Evolutionary conservation across 1,284 basidiomycete genomes (phyloP), one percentile per base, ranked within the genome.

Genomic region (Volvariella volvacea): DNA sequence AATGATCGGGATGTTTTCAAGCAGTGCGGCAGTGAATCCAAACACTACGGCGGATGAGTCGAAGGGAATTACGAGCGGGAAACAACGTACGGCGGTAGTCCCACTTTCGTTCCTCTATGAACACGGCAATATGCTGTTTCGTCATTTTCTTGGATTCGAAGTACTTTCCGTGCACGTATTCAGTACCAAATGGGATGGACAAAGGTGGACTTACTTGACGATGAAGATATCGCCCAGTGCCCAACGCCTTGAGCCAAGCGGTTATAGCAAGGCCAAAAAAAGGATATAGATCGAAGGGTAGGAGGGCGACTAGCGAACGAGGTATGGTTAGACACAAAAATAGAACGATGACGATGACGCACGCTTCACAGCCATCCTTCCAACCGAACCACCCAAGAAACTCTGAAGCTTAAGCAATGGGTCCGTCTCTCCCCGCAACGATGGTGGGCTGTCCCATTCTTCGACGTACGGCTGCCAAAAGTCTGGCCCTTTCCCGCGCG

Each of bases 401-500:
- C 68, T 64, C 56, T 74, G 53, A 15, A 59, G 51, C 39, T 45
- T 52, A 45, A 58, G 53, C 46, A 50, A 56, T 39, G 39, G 52
- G 16, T 67, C 25, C 25, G 25, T 39, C 64, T 55, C 20, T 67
- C 60, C 2, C 55, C 52, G 1, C 12, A 70, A 51, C 1, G 39
- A 46, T 0, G 90, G 89, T 0, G 89, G 89, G 3, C 68, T 55
- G 15, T 83, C 74, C 87, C 85, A 92, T 64, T 93, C 91, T 56
- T 94, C 90, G 2, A 91, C 79, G 52, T 94, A 94, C 0, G 85
- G 80, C 49, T 75, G 71, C 88, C 88, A 93, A 66, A 92, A 93
- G n/a, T 86, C 80, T 0, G 72, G 64, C 0, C 80, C 78, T 56
- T 93, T 93, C 6, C 82, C 80, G 1, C 90, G 76, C 1, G 88